Percentiles rank a stretch among this genome's conserved stretches.
Conservation (phyloP, 148 eudicot species). For the Heliamphora exappendiculata region DNA sequence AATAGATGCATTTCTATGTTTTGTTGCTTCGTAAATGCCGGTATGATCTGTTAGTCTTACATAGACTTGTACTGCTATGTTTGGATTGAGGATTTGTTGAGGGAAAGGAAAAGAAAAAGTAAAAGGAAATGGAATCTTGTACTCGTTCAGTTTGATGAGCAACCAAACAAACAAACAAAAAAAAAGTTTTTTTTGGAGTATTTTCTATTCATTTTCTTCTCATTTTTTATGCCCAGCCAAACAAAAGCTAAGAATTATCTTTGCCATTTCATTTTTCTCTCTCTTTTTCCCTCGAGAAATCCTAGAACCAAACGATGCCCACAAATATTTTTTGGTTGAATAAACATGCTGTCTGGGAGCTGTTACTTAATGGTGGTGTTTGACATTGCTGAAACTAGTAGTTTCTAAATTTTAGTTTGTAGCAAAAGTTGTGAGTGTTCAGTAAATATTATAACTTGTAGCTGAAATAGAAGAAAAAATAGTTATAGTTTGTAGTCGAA, state of each 20-base stretch:
- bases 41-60: background rate
- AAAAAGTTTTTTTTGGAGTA: background rate
- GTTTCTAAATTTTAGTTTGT: no score
- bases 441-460: no score
- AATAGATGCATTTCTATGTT: background rate
- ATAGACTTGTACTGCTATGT: background rate
- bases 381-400: no score
- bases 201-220: background rate
- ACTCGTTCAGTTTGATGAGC: no score
- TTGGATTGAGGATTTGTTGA: background rate
- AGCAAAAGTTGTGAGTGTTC: no score
- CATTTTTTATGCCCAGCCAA: background rate
- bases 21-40: background rate
- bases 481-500: no score
- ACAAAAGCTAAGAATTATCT: background rate
- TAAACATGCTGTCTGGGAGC: background rate
- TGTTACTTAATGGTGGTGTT: no score
- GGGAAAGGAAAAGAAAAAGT: no score
- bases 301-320: background rate
- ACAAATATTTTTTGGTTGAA: background rate
- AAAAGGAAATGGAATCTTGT: no score
- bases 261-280: background rate
- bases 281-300: background rate
- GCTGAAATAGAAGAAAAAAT: no score
- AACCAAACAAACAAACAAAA: background rate